Evolutionary conservation across 163 green algal species (phyloP), one percentile per base, ranked within the genome.

Genomic region (Picocystis sp.): DNA sequence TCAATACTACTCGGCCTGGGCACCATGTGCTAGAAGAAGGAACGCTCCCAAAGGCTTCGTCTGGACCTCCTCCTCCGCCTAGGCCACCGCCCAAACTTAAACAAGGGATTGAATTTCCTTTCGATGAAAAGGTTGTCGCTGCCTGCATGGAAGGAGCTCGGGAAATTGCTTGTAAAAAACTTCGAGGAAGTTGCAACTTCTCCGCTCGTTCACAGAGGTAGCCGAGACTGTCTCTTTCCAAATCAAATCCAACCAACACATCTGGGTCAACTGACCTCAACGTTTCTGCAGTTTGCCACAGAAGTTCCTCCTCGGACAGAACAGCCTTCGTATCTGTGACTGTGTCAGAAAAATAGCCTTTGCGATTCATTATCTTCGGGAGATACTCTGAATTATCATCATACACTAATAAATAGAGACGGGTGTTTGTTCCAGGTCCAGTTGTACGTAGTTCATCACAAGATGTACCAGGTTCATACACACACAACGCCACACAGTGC

Each of bases 161-260:
- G 21, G 68, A 79, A 43, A 87, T 55, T 15, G 47, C 35, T n/a
- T 68, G 67, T 47, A 84, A 63, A 12, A 88, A 54, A 21, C 25
- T 45, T 23, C 34, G 65, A 41, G 45, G 25, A 44, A 59, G 44
- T 19, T 57, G 56, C 35, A 84, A 62, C 22, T 43, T 29, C 2
- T 60, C 62, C 12, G 71, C 71, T 0, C 82, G 56, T 38, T 90
- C 78, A 1, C 48, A 58, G 43, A 97, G 67, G 59, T 89, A 97
- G 1, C 90, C 90, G 45, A 97, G 61, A 1, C 69, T 84, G 14
- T 44, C 72, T 21, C 76, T 63, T 61, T 93, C 83, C 12, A 94
- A 62, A 53, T 99, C 90, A 57, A 71, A 97, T 2, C 83, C 88
- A 22, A 92, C 44, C 2, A 97, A 11, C 12, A 96, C 76, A 68